These are phyloP conservation scores for Lizanozyma gosingica DNA, from an alignment of 1,139 yeast genomes.

Conservation along the genomic window DNA sequence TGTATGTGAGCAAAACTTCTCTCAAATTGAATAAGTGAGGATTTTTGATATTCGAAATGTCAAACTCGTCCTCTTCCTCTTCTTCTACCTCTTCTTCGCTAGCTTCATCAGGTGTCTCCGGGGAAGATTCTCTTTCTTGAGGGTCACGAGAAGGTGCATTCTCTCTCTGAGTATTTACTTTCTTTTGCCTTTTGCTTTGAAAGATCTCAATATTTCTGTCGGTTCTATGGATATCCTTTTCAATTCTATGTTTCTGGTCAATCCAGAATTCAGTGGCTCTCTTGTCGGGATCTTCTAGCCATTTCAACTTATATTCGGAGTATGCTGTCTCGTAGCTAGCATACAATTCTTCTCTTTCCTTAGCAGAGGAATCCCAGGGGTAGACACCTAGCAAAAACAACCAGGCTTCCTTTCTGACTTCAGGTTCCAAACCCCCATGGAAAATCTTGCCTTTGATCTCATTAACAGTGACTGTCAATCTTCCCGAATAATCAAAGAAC, in stretches of 20 bases:
- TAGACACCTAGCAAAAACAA: slow-evolving; percentile 70
- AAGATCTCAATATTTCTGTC: slow-evolving; percentile 70
- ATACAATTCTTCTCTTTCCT: slow-evolving; percentile 55
- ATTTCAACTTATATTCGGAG: slow-evolving; percentile 51
- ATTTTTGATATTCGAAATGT: slow-evolving; percentile 45
- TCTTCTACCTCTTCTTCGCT: slow-evolving; percentile 40
- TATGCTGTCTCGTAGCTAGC: slow-evolving; percentile 58
- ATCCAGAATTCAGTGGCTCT: slow-evolving; percentile 66
- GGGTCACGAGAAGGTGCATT: slow-evolving; percentile 15
- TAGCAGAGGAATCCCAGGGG: slow-evolving; percentile 78
- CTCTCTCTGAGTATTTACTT: slow-evolving; percentile 8
- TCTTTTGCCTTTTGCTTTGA: slow-evolving; percentile 31
- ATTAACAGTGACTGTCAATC: slow-evolving; percentile 57
- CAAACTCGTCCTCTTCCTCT: slow-evolving; percentile 39
- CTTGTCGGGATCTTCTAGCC: slow-evolving; percentile 60
- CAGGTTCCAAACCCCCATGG: slow-evolving; percentile 73
- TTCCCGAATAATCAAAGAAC: slow-evolving; percentile 73
- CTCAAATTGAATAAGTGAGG: slow-evolving; percentile 64
- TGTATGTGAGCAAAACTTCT: slow-evolving; percentile 77
- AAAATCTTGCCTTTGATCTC: slow-evolving; percentile 79
- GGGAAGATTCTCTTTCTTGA: slow-evolving; percentile 21
- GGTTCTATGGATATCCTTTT: slow-evolving; percentile 88
- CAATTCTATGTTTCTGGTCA: slow-evolving; percentile 83
- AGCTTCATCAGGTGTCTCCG: slow-evolving; percentile 42
- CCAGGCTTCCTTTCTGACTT: slow-evolving; percentile 74